Evolutionary conservation across 192 early-diverging fungal genomes (phyloP).

Genomic region (Geranomyces variabilis): DNA sequence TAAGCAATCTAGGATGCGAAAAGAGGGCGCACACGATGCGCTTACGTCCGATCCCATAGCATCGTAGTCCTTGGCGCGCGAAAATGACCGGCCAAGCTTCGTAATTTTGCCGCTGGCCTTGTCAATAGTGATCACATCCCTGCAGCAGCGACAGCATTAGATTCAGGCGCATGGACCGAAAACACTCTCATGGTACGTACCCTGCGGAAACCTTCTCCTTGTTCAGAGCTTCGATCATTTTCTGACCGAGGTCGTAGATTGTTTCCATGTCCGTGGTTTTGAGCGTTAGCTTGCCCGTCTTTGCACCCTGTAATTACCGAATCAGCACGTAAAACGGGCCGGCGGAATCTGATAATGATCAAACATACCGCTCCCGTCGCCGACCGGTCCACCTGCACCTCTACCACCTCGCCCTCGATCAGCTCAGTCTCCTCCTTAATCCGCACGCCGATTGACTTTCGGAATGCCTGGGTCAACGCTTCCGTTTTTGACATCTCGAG

Average conservation of each 20-base stretch:
- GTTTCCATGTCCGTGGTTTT: conserved; percentile 99
- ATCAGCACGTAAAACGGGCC: neutral
- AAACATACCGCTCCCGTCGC: conserved; percentile 78
- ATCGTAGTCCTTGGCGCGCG: conserved; percentile 96
- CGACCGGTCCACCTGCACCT: conserved; percentile 94
- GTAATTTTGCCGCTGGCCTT: conserved; percentile 97
- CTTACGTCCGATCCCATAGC: conserved; percentile 93
- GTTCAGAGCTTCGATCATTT: conserved; percentile 96
- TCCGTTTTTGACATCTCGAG: conserved; percentile 99
- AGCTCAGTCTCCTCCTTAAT: conserved; percentile 99
- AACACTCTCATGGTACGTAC: conserved; percentile 35
- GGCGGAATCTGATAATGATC: neutral
- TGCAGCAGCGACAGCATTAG: conserved; percentile 33
- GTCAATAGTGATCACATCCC: conserved; percentile 97
- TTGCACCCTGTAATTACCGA: conserved; percentile 79
- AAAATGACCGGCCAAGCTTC: conserved; percentile 93
- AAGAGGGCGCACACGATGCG: too few species aligned
- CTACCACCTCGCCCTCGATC: conserved; percentile 98
- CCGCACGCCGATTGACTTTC: conserved; percentile 93
- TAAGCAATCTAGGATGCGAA: neutral
- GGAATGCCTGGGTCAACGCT: conserved; percentile 95
- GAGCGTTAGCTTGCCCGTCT: conserved; percentile 95
- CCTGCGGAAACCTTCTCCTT: conserved; percentile 98
- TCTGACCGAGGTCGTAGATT: conserved; percentile 96
- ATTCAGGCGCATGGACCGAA: neutral